A percentile compares a stretch with the other conserved stretches of the same genome.
phyloP scores from a whole-genome alignment of 208 protist species.

The Leishmania arabica region DNA sequence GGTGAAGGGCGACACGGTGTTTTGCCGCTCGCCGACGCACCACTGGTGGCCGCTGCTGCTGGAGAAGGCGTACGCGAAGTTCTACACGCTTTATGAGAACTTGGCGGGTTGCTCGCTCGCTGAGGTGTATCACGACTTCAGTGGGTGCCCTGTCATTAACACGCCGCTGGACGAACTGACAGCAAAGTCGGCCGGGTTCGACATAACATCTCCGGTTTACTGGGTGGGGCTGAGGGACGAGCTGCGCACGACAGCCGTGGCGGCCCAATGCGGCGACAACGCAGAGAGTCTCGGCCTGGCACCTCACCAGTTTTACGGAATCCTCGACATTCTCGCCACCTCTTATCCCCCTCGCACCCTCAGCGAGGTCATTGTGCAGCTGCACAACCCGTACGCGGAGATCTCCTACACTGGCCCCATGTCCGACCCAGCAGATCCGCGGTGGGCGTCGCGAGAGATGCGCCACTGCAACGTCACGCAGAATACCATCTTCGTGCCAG shows the following conservation, averaged over 20 bases:
- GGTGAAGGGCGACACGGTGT: constrained; percentile 60
- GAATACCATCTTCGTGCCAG: constrained; percentile 64
- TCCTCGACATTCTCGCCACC: constrained; percentile 46
- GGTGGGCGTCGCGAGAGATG: constrained; percentile 44
- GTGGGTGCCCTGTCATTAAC: constrained; percentile 50
- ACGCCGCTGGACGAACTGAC: constrained; percentile 27
- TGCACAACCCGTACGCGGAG: constrained; percentile 60
- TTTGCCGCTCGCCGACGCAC: constrained; percentile 63
- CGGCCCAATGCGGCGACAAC: constrained; percentile 25
- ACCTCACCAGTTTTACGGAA: constrained; percentile 52
- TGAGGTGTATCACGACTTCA: constrained; percentile 71
- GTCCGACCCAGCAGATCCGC: constrained; percentile 41
- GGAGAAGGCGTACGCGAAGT: constrained; percentile 84
- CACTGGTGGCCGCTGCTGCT: constrained; percentile 79
- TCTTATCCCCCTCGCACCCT: constrained; percentile 28
- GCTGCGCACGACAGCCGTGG: constrained; percentile 37
- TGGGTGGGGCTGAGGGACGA: constrained; percentile 52
- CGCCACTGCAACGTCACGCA: constrained; percentile 17
- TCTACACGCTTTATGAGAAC: constrained; percentile 73
- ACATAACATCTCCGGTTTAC: constrained; percentile 44
- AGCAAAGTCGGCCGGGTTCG: constrained; percentile 30
- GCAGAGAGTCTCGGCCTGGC: constrained; percentile 38
- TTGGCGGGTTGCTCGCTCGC: constrained; percentile 55
- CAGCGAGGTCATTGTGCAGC: constrained; percentile 53
- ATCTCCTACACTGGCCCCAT: constrained; percentile 62